These are phyloP conservation scores for Colletotrichum eremochloae DNA, from an alignment of 2,329 filamentous ascomycete genomes.

Conservation along the genomic window DNA sequence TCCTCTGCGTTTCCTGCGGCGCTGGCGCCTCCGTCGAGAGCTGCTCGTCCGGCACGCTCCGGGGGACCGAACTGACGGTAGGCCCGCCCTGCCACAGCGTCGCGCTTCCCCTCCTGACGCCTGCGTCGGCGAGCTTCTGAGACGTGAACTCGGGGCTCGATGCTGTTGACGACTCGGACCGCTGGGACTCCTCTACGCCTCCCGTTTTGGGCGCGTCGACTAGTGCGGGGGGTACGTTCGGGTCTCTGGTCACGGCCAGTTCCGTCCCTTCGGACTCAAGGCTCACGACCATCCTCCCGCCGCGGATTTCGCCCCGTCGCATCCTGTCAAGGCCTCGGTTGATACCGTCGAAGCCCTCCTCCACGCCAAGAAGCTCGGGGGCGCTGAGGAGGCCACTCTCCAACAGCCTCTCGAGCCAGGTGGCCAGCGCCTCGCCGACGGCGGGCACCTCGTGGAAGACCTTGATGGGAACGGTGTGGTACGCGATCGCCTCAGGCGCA, in stretches of 20 bases:
- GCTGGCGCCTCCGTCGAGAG: neutral
- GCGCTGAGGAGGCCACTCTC: conserved; percentile 64
- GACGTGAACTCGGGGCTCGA: conserved; percentile 36
- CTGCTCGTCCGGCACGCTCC: conserved; percentile 23
- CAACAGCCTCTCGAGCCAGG: conserved; percentile 78
- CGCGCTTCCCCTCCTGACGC: conserved; percentile 20
- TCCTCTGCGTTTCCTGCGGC: neutral
- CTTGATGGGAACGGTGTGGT: conserved; percentile 81
- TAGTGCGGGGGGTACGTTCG: conserved; percentile 16
- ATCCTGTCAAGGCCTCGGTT: conserved; percentile 77
- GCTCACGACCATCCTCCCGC: conserved; percentile 75
- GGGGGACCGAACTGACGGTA: conserved; percentile 20
- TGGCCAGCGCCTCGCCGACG: conserved; percentile 72
- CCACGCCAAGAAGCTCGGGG: conserved; percentile 75
- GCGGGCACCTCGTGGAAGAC: conserved; percentile 77
- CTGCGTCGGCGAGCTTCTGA: conserved; percentile 21
- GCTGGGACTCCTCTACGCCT: neutral
- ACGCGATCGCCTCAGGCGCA: conserved; percentile 58
- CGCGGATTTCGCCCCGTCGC: conserved; percentile 74
- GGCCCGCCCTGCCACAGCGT: conserved; percentile 26
- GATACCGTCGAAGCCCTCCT: conserved; percentile 74
- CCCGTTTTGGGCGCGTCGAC: conserved; percentile 20
- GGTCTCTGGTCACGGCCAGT: conserved; percentile 5
- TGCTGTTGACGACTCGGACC: neutral
- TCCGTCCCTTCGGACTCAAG: neutral